These are phyloP conservation scores for Rhodofomes roseus DNA, from an alignment of 1,284 basidiomycete species.

Conservation along the genomic window DNA sequence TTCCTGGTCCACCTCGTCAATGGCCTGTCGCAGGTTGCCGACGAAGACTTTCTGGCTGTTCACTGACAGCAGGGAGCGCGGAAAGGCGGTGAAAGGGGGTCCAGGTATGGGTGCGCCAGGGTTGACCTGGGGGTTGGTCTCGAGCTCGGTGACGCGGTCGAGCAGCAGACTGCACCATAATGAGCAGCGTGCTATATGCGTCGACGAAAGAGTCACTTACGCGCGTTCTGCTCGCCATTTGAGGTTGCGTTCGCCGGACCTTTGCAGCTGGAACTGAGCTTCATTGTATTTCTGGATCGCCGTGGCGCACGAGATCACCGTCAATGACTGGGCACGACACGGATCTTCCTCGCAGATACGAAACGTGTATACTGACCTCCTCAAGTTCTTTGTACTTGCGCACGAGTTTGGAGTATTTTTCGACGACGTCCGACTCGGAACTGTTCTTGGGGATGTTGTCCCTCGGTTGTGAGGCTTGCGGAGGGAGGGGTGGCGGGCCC, in stretches of 20 bases:
- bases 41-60: conserved; percentile 35
- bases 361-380: conserved; percentile 42
- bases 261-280: conserved; percentile 45
- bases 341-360: conserved; percentile 3
- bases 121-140: conserved; percentile 31
- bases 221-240: conserved; percentile 55
- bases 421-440: conserved; percentile 37
- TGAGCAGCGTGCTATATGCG: conserved; percentile 5
- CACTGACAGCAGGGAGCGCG: conserved; percentile 39
- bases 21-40: conserved; percentile 43
- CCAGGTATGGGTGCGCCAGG: conserved; percentile 16
- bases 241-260: conserved; percentile 55
- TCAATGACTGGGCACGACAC: conserved; percentile 12
- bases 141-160: conserved; percentile 57
- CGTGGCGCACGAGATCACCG: conserved; percentile 4
- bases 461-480: conserved; percentile 28
- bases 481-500: conserved; percentile 41
- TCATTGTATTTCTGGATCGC: conserved; percentile 53
- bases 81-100: conserved; percentile 40
- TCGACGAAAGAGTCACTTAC: conserved; percentile 36
- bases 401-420: conserved; percentile 63
- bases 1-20: conserved; percentile 44
- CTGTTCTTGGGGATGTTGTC: conserved; percentile 33
- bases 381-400: conserved; percentile 62
- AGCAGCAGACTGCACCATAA: conserved; percentile 40